phyloP scores from a whole-genome alignment of 495 filamentous ascomycete species.

The Penicillium malachiteum region DNA sequence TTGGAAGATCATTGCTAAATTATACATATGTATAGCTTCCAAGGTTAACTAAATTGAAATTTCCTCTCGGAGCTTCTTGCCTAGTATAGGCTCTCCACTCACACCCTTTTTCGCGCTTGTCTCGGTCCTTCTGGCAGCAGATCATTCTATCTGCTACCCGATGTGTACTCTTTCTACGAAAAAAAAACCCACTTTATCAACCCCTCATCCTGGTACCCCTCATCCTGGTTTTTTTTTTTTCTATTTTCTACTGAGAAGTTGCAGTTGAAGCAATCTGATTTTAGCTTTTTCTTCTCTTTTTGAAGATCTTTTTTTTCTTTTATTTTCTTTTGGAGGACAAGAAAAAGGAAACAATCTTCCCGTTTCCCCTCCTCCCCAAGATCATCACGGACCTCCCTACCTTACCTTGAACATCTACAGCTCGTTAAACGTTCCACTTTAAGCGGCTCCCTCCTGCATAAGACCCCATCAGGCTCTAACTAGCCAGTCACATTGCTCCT shows the following conservation, averaged over 20 bases:
- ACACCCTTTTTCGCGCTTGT: slow-evolving; percentile 19
- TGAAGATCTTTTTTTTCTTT: background rate
- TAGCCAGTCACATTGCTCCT: slow-evolving; percentile 23
- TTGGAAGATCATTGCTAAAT: too few species aligned
- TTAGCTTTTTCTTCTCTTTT: too few species aligned
- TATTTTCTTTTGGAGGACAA: background rate
- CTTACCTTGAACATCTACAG: slow-evolving; percentile 5
- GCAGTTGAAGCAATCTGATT: too few species aligned
- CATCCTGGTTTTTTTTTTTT: too few species aligned
- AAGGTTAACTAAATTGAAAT: background rate
- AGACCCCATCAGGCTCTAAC: slow-evolving; percentile 3
- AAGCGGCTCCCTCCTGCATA: slow-evolving; percentile 24
- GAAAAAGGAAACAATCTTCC: background rate
- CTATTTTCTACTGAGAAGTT: too few species aligned
- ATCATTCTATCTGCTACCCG: slow-evolving; percentile 1
- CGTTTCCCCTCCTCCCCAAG: background rate
- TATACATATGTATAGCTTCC: too few species aligned
- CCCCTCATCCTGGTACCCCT: too few species aligned
- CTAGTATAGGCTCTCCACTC: background rate
- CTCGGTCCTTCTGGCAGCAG: slow-evolving; percentile 13
- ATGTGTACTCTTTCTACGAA: background rate
- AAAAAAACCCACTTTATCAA: too few species aligned
- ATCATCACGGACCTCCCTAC: slow-evolving; percentile 10
- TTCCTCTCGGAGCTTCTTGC: background rate
- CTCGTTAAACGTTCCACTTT: background rate